Conservation (phyloP, 176 grass and related monocot species). For the Musa troglodytarum region DNA sequence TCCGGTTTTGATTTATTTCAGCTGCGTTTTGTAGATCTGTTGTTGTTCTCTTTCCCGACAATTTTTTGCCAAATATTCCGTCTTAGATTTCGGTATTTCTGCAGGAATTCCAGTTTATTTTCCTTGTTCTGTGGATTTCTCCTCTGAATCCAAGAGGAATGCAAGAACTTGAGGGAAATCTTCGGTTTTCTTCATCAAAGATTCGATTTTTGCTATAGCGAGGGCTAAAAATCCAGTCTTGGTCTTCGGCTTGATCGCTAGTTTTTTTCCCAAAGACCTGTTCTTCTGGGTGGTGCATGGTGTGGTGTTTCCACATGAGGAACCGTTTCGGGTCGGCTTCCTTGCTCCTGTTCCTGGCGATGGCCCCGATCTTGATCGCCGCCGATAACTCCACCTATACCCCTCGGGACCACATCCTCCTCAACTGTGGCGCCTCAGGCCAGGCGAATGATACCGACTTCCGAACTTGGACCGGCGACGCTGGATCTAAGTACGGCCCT, state of each 20-base stretch:
- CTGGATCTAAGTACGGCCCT: not conserved
- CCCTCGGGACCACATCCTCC: not conserved
- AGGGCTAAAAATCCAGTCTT: not conserved
- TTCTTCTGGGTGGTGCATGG: not conserved
- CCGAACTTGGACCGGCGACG: constrained; percentile 15
- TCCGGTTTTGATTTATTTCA: no score
- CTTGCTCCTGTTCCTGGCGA: not conserved
- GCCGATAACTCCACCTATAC: not conserved
- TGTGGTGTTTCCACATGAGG: not conserved
- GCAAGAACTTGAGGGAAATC: no score
- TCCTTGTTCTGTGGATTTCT: no score
- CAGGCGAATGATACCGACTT: not conserved
- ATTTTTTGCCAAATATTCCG: no score
- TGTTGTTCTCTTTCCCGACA: no score
- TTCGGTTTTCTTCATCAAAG: not conserved
- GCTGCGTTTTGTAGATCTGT: no score
- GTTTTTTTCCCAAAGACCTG: no score
- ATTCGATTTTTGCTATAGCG: not conserved
- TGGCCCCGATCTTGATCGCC: not conserved
- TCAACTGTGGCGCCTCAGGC: constrained; percentile 11
- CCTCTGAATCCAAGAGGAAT: no score
- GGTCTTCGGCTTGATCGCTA: no score
- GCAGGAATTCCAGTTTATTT: no score
- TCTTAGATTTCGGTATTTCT: no score
- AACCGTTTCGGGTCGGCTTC: not conserved